Conservation (phyloP, 306 rosid species). For the Biancaea sappan region DNA sequence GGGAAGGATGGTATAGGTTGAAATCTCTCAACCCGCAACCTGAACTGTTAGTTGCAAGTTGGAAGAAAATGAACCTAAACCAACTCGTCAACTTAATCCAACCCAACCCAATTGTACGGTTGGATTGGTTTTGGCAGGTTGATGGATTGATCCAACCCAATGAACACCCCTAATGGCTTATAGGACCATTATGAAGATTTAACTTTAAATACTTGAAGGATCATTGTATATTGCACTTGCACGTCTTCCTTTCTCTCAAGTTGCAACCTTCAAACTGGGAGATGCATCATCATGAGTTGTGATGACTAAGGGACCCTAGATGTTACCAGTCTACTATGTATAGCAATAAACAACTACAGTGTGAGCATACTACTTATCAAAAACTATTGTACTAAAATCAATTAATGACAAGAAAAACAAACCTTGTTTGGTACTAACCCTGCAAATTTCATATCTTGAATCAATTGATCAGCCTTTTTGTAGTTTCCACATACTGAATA, state of each 20-base stretch:
- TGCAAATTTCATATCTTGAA: constrained; percentile 76
- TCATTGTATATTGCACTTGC: background rate
- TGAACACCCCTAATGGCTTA: background rate
- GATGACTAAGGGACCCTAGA: background rate
- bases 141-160: too few relatives aligned
- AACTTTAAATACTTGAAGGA: background rate
- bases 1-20: too few relatives aligned
- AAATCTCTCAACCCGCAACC: too few relatives aligned
- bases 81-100: too few relatives aligned
- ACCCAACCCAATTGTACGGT: too few relatives aligned
- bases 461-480: constrained; percentile 67
- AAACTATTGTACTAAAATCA: background rate
- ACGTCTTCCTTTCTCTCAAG: background rate
- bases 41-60: too few relatives aligned
- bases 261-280: background rate
- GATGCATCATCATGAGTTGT: background rate
- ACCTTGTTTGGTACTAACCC: constrained; percentile 97
- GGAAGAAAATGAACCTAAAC: too few relatives aligned
- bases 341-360: background rate
- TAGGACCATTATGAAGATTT: background rate
- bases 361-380: background rate
- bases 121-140: too few relatives aligned
- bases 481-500: constrained; percentile 68
- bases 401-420: constrained; percentile 58
- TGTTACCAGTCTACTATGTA: background rate